Evolutionary conservation across 805 yeast genomes (phyloP), one percentile per base, ranked within the genome.

Genomic region (Ogataea corticis): DNA sequence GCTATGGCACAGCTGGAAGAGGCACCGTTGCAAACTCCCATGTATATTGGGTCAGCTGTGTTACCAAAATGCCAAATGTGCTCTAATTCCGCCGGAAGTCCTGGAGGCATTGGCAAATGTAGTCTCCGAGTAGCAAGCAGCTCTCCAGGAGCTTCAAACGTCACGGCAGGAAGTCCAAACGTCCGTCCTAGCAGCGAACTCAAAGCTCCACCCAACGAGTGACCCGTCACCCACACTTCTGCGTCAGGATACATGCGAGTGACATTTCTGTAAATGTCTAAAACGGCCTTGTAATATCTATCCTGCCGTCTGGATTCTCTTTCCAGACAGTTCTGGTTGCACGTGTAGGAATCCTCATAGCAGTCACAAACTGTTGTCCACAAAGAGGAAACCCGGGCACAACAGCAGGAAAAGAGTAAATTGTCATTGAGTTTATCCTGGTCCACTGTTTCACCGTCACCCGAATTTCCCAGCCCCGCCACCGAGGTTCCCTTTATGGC

Each of bases 281-380:
- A 63, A 0, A 79, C 83, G 0, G 96, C 91, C 50, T 81, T 79
- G 66, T 89, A 92, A 63, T 92, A 94, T 42, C 89, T 68, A 63
- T 90, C 97, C 50, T 82, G 81, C 31, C 85, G 69, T 60, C 79
- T 71, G 40, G 91, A 66, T 58, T 87, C 96, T 41, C 69, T 72
- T 62, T 90, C 97, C 19, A 94, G 67, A 61, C 99, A 94, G 47
- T 76, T 77, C 65, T 89, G 94, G 65, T 90, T 84, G 67, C 99
- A 94, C 0, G 92, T 87, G 64, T 87, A 88, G 0, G 95, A 78
- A 42, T 78, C 80, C 50, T 82, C 79, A 60, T 85, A 92, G 62
- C 99, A 94, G 64, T 90, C 97, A 67, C 99, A 94, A 1, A 90
- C 98, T 0, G 97, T 86, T 7, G 85, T 80, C 99, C 98, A 94